These are phyloP conservation scores for Colletotrichum tropicale DNA, from an alignment of 2,329 filamentous ascomycete genomes.

Conservation along the genomic window DNA sequence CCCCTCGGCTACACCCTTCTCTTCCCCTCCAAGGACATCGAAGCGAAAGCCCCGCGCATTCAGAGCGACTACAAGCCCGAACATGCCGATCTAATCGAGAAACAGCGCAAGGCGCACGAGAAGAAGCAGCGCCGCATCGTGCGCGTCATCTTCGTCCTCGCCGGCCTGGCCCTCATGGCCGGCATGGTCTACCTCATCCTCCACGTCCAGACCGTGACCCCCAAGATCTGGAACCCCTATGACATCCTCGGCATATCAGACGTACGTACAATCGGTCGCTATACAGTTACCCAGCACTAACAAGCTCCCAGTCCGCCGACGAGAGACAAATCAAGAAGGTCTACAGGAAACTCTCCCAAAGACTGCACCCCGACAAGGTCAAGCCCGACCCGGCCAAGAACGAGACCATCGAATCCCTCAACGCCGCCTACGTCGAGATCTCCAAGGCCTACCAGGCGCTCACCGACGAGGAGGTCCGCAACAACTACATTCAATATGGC, in stretches of 20 bases:
- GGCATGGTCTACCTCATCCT: conserved; percentile 92
- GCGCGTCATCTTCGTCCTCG: conserved; percentile 75
- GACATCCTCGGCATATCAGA: conserved; percentile 88
- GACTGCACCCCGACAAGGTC: conserved; percentile 92
- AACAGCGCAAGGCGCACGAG: conserved; percentile 84
- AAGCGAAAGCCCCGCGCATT: conserved; percentile 83
- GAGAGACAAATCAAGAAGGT: conserved; percentile 93
- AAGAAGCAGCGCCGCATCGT: conserved; percentile 89
- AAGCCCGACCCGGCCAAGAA: conserved; percentile 85
- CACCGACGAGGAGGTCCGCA: conserved; percentile 95
- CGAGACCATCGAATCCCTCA: conserved; percentile 83
- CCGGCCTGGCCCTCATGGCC: conserved; percentile 83
- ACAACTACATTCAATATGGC: conserved; percentile 95
- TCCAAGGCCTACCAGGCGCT: conserved; percentile 98
- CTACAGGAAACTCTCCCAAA: conserved; percentile 85
- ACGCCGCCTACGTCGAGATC: conserved; percentile 89
- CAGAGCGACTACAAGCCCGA: conserved; percentile 80
- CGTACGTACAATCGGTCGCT: conserved; percentile 49
- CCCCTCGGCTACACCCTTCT: conserved; percentile 90
- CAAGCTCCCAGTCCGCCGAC: conserved; percentile 63
- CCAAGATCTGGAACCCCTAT: conserved; percentile 95
- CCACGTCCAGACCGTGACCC: conserved; percentile 71
- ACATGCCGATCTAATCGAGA: conserved; percentile 82
- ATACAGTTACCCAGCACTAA: neutral
- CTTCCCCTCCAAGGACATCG: conserved; percentile 76